Evolutionary conservation across 345 rosid species (phyloP), one percentile per base, ranked within the genome.

Genomic region (Populus ilicifolia): DNA sequence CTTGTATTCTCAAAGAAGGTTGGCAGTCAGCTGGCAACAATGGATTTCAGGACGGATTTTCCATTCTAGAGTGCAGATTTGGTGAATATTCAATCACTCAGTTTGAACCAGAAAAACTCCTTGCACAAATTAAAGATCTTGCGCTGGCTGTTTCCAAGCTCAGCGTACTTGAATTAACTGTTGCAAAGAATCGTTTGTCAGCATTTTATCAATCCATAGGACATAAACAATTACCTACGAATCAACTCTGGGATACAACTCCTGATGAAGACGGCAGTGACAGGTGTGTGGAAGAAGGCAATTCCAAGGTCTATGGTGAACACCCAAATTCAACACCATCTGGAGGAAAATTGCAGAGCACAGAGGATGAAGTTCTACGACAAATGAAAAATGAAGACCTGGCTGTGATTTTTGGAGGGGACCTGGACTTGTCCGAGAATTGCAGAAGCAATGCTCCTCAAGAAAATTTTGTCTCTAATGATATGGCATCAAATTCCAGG

Each of bases 141-240:
- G 94, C 94, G 11, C 78, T 4, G 52, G 79, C 74, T 74, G 80
- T 77, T 78, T 72, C 84, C 43, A 77, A 74, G 71, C 87, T 84
- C 71, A 75, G 84, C 59, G 71, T 84, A 81, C 90, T 92, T 20
- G 96, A 92, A 83, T 80, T 72, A 64, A 81, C 85, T 63, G 86
- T 84, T 61, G 61, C 73, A 77, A 81, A 81, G 83, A 84, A 71
- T 84, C 79, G 84, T 75, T 70, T 90, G 82, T 87, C 84, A 39
- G 90, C 92, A 4, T 93, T 93, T 84, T 85, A 84, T 81, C 23
- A 79, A 82, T 90, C 84, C 63, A 33, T 71, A 14, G 97, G 97
- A 76, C 88, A 89, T 75, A 69, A 73, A 69, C 86, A 85, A 77
- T 75, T 91, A 87, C 88, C 91, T 69, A 61, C 84, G 82, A 69